Base-by-base conservation (phyloP, 2,329 filamentous ascomycete species). In the Chaetomium strumarium region DNA sequence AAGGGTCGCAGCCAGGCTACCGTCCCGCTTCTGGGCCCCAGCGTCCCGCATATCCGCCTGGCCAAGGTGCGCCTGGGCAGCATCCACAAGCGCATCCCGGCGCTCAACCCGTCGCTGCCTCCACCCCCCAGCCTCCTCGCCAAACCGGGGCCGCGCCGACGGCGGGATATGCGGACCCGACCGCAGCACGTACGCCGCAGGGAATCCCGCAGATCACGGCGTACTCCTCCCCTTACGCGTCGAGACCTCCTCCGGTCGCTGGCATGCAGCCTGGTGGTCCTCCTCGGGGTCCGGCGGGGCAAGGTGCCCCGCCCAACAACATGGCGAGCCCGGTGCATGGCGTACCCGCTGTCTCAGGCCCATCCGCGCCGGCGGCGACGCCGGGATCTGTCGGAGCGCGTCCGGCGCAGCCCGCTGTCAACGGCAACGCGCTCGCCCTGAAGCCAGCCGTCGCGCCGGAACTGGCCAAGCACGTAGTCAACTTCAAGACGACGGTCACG, bases 401-500 rank as follows among this genome's bases (percentile, higher is more conserved):
- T n/a, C 52, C 49, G 9, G 46, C 54, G 3, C 59, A 59, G 31
- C 49, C 55, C 8, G 16, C 53, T 13, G 24, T 49, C 14, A 47
- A 46, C 40, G 36, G 50, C 38, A 46, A 12, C 47, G 10, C 56
- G 20, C 34, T 54, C 11, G 37, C 55, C 9, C 49, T 64, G 14
- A 59, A 55, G 40, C 66, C 66, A 8, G 70, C 73, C 24, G 72
- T 79, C 24, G 69, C 76, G n/a, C 70, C 72, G 0, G 68, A 69
- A 33, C 63, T 78, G 1, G 63, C 73, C 19, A 59, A 64, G 7
- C 70, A 72, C 13, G 68, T 79, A 16, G 67, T 70, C 33, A 68
- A 68, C 16, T 72, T 79, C 62, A 76, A 75, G 59, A 70, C 72
- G 11, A 72, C 75, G 10, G 66, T 79, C 14, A 68, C 73, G 11